Evolutionary conservation across 441 rosid genomes (phyloP), one percentile per base, ranked within the genome.

Genomic region (Daphne laureola): DNA sequence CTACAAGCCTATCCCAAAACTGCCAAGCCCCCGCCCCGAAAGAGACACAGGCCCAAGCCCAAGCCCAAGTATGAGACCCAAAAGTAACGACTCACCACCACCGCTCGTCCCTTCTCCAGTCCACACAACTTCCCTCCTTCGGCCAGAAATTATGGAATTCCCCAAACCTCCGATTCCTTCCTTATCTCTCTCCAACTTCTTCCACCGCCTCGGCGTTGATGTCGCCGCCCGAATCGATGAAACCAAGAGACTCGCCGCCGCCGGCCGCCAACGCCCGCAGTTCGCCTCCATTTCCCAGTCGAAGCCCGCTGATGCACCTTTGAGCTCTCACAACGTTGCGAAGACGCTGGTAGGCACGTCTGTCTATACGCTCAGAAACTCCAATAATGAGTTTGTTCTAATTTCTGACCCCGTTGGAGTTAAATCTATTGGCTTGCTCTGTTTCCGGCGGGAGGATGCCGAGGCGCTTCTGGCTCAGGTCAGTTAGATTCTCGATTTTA

Each of bases 401-500:
- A 68, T 87, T 54, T 90, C 98, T 13, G 96, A 90, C 76, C 88
- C 90, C 48, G 72, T 67, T 43, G 90, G 95, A 17, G 75, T 73
- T 41, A 87, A 81, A 73, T 90, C 98, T 43, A 80, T 90, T 27
- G 77, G 96, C 43, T 76, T 90, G 75, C 96, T 90, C 62, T 90
- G 97, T 76, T 87, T 90, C 52, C 87, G 94, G 4, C 82, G 73
- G 68, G 97, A 90, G 70, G 97, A 90, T 53, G 97, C 97, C 2
- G 94, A 90, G 67, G 76, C 96, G 18, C 80, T 90, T 53, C 90
- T 90, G 13, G 90, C 88, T 69, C 91, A 90, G 80, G 95, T 84
- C 46, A 51, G 59, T n/a, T 25, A 31, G 47, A 2, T 27, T 21
- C n/a, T 26, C 41, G 2, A 11, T 23, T n/a, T 3, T 54, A 6